phyloP scores from a whole-genome alignment of 2,329 filamentous ascomycete genomes.

The Aspergillus sp. region DNA sequence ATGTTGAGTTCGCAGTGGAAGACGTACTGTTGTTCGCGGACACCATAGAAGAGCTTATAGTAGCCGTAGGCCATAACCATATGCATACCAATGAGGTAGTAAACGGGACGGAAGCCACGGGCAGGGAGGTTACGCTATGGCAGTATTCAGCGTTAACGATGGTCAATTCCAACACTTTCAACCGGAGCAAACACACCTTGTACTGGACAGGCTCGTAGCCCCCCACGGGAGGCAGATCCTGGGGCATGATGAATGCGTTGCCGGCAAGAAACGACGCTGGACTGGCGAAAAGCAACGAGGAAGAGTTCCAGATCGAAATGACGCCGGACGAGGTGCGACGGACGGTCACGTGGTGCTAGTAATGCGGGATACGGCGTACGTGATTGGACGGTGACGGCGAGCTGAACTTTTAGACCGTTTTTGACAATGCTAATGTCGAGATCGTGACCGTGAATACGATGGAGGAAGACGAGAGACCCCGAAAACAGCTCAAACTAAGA shows the following conservation, averaged over 20 bases:
- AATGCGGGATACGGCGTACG: conserved; percentile 19
- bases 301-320: conserved; percentile 8
- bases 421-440: background rate
- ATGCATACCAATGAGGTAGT: conserved; percentile 68
- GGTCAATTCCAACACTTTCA: too few species aligned
- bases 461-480: conserved; percentile 48
- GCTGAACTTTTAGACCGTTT: conserved; percentile 11
- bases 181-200: conserved; percentile 55
- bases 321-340: background rate
- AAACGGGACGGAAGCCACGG: conserved; percentile 76
- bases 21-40: conserved; percentile 82
- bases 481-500: conserved; percentile 49
- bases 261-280: conserved; percentile 1
- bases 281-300: conserved; percentile 11
- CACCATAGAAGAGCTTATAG: conserved; percentile 73
- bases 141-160: too few species aligned
- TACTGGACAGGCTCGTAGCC: conserved; percentile 97
- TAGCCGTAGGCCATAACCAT: conserved; percentile 82
- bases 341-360: conserved; percentile 25
- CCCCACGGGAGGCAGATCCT: conserved; percentile 93
- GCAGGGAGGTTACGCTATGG: conserved; percentile 79
- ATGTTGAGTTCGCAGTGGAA: background rate
- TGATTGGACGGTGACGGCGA: conserved; percentile 19
- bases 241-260: conserved; percentile 60
- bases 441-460: conserved; percentile 24